Conservation (phyloP, 257 asterid species). For the Cordia subcordata region DNA sequence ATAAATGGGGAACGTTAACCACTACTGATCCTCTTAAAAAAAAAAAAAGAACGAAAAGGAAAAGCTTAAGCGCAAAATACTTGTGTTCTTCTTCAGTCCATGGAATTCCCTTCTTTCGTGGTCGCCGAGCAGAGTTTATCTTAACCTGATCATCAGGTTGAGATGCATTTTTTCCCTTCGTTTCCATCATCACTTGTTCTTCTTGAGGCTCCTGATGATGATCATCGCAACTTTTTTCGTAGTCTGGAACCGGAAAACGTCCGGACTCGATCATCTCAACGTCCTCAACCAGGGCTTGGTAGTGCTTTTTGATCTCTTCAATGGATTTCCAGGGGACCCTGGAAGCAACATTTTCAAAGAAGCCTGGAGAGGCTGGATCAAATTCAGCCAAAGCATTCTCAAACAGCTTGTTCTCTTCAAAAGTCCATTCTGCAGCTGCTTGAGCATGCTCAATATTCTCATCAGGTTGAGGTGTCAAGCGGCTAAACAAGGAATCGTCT, state of each 20-base stretch:
- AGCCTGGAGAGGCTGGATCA: slow-evolving; percentile 3
- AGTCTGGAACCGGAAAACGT: background rate
- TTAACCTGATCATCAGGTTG: background rate
- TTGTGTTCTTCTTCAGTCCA: slow-evolving; percentile 50
- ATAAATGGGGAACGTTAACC: too few species aligned
- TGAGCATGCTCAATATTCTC: too few species aligned
- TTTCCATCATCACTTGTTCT: background rate
- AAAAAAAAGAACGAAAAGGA: too few species aligned
- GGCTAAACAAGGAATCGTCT: too few species aligned
- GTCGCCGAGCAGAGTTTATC: background rate
- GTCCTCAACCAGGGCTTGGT: slow-evolving; percentile 14
- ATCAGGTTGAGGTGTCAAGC: slow-evolving; percentile 4
- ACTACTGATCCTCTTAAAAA: too few species aligned
- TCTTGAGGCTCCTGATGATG: background rate
- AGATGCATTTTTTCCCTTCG: background rate
- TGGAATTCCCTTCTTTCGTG: slow-evolving; percentile 20
- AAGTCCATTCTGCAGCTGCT: slow-evolving; percentile 17
- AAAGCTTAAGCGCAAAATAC: slow-evolving; percentile 16
- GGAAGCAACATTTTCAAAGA: slow-evolving; percentile 7
- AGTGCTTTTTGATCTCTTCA: slow-evolving; percentile 15
- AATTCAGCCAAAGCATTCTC: slow-evolving; percentile 26
- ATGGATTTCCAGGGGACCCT: slow-evolving; percentile 12
- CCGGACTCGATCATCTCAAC: slow-evolving; percentile 9
- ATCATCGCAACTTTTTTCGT: background rate
- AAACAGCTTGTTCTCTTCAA: slow-evolving; percentile 24